These are phyloP conservation scores for Phaeophleospora eucalypticola DNA, from an alignment of 2,329 filamentous ascomycete genomes.

Conservation along the genomic window DNA sequence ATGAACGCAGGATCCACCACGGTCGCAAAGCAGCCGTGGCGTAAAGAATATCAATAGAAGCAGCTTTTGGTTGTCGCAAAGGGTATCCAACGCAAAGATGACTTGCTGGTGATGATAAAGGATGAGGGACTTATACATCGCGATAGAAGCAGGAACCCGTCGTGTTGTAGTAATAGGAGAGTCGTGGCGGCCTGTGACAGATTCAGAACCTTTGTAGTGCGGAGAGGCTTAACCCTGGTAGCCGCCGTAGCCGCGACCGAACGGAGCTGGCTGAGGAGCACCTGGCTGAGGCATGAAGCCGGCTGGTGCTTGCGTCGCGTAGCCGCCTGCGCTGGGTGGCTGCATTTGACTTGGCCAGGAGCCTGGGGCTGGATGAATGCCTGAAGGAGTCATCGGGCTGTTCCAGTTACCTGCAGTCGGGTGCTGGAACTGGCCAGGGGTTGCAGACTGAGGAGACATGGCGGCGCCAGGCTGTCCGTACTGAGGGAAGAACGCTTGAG, in stretches of 20 bases:
- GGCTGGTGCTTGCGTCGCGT: slow-evolving; percentile 57
- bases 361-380: slow-evolving; percentile 32
- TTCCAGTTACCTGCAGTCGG: slow-evolving; percentile 56
- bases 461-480: slow-evolving; percentile 68
- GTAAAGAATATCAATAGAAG: too few species aligned
- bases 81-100: not conserved
- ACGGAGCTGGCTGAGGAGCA: slow-evolving; percentile 29
- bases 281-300: slow-evolving; percentile 47
- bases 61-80: not conserved
- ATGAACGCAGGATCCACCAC: too few species aligned
- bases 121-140: not conserved
- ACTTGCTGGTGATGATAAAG: not conserved
- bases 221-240: slow-evolving; percentile 51
- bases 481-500: slow-evolving; percentile 82
- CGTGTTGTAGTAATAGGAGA: not conserved
- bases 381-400: slow-evolving; percentile 49
- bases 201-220: not conserved
- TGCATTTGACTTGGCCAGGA: slow-evolving; percentile 42
- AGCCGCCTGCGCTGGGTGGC: slow-evolving; percentile 71
- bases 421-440: slow-evolving; percentile 59
- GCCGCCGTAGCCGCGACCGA: slow-evolving; percentile 52
- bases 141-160: not conserved
- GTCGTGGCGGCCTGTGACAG: not conserved
- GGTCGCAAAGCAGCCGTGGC: too few species aligned
- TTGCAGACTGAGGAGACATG: slow-evolving; percentile 53